Evolutionary conservation across 805 yeast genomes (phyloP).

Genomic region (Candida easanensis): DNA sequence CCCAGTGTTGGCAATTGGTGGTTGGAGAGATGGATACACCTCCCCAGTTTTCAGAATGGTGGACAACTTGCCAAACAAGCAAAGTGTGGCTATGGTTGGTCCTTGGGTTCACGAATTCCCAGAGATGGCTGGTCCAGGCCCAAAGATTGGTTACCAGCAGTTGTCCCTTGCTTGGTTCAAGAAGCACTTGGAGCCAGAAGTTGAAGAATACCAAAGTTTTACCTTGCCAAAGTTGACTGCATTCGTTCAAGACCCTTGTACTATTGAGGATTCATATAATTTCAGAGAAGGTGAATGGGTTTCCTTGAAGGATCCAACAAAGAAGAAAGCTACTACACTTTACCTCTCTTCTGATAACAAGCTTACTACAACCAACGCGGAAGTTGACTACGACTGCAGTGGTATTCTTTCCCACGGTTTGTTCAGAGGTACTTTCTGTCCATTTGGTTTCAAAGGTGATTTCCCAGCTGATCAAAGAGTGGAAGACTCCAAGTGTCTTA

Average conservation of each 20-base stretch:
- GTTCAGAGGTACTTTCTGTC: slow-evolving; percentile 45
- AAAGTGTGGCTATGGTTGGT: slow-evolving; percentile 37
- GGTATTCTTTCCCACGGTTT: slow-evolving; percentile 41
- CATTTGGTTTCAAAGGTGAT: slow-evolving; percentile 45
- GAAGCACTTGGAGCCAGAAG: slow-evolving; percentile 33
- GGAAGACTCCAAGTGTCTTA: slow-evolving; percentile 39
- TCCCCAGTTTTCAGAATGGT: slow-evolving; percentile 43
- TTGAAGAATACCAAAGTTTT: slow-evolving; percentile 22
- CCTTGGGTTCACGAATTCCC: slow-evolving; percentile 52
- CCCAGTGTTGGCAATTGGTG: slow-evolving; percentile 44
- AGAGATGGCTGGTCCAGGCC: slow-evolving; percentile 44
- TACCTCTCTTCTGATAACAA: slow-evolving; percentile 18
- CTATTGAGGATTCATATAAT: slow-evolving; percentile 36
- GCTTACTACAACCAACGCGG: not conserved
- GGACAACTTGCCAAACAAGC: slow-evolving; percentile 35
- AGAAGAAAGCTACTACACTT: slow-evolving; percentile 15
- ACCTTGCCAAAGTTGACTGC: slow-evolving; percentile 37
- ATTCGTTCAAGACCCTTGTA: slow-evolving; percentile 42
- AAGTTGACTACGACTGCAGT: slow-evolving; percentile 21
- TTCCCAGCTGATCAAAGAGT: slow-evolving; percentile 43
- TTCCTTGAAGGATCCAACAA: slow-evolving; percentile 23
- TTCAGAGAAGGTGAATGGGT: slow-evolving; percentile 41
- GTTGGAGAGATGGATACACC: slow-evolving; percentile 49
- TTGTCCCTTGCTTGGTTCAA: slow-evolving; percentile 40
- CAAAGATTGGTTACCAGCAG: slow-evolving; percentile 43